Conservation (phyloP, 345 rosid genomes). For the Nasturtium officinale region DNA sequence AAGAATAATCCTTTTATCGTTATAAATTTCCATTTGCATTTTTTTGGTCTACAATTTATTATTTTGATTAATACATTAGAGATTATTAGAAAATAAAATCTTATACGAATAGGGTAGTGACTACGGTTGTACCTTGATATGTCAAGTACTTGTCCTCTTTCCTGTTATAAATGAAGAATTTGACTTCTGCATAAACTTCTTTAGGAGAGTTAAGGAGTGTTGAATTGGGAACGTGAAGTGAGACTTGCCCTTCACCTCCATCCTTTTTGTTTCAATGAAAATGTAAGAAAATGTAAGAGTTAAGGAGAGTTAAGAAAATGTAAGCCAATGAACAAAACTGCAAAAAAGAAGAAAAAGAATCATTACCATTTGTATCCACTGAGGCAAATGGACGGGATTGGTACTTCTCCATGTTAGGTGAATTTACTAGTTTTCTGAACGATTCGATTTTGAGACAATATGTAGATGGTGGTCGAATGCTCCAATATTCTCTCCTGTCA, state of each 20-base stretch:
- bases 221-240: conserved; percentile 11
- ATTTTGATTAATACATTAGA: no score
- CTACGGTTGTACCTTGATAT: conserved; percentile 14
- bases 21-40: no score
- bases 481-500: conserved; percentile 14
- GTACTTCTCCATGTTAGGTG: conserved; percentile 12
- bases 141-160: conserved; percentile 19
- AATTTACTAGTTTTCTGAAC: conserved; percentile 13
- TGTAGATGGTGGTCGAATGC: conserved; percentile 18
- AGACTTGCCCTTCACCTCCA: not conserved
- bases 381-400: conserved; percentile 15
- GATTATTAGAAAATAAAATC: no score
- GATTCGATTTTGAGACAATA: conserved; percentile 24
- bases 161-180: conserved; percentile 26
- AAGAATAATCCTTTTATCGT: no score
- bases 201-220: conserved; percentile 28
- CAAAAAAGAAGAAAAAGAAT: not conserved
- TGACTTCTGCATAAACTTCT: conserved; percentile 30
- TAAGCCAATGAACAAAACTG: not conserved
- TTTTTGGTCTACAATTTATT: no score
- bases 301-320: no score
- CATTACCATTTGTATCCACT: conserved; percentile 32
- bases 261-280: no score
- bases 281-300: no score
- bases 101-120: not conserved